phyloP scores from a whole-genome alignment of 805 yeast species.

The Saccharomycopsis sp. region DNA sequence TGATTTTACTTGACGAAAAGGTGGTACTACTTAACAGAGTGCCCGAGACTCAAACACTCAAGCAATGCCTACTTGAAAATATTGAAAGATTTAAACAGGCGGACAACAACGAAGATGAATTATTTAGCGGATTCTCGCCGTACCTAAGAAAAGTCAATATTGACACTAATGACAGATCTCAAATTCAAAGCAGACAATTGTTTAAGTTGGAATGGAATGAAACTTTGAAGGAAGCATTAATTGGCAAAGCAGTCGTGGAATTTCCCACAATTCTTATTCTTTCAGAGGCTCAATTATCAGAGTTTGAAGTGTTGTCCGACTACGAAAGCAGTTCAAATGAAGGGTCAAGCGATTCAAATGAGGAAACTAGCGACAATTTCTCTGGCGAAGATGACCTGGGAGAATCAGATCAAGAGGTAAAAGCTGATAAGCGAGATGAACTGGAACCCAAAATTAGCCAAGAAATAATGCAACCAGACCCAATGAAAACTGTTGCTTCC shows the following conservation, averaged over 20 bases:
- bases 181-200: neutral
- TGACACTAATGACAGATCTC: too few species aligned
- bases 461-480: neutral
- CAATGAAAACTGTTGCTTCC: neutral
- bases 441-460: neutral
- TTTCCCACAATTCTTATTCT: slow-evolving; percentile 17
- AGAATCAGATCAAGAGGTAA: neutral
- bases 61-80: neutral
- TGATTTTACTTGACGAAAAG: neutral
- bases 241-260: slow-evolving; percentile 12
- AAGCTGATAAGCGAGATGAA: neutral
- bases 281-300: neutral
- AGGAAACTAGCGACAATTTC: too few species aligned
- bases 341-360: slow-evolving; percentile 1
- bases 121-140: neutral
- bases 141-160: neutral
- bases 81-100: neutral
- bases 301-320: neutral
- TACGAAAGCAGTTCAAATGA: neutral
- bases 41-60: neutral
- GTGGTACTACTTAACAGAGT: neutral
- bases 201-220: neutral
- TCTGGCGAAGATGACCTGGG: slow-evolving; percentile 19
- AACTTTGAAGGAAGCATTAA: slow-evolving; percentile 6
- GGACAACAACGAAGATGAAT: neutral